A percentile compares a stretch with the other conserved stretches of the same genome.
Evolutionary conservation across 2,329 filamentous ascomycete species (phyloP).

Genomic region (Aspergillus fumigatus): DNA sequence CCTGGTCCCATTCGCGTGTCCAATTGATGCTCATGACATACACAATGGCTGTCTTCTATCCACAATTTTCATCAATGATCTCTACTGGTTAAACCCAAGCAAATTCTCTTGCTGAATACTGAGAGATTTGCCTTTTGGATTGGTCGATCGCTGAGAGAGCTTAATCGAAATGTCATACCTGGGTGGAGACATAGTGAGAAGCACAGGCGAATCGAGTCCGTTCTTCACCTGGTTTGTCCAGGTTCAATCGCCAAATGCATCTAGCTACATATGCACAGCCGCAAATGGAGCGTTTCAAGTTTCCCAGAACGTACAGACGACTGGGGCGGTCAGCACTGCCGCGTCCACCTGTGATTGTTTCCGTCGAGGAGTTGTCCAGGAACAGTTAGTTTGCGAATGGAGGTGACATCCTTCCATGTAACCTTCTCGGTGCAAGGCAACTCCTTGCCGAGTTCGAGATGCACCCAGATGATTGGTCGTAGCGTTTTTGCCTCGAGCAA

Average conservation of each 20-base stretch:
- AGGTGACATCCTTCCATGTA: slow-evolving; percentile 4
- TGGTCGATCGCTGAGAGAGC: slow-evolving; percentile 4
- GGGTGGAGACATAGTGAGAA: neutral
- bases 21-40: neutral
- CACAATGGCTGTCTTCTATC: neutral
- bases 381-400: slow-evolving; percentile 2
- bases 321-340: neutral
- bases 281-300: slow-evolving; percentile 2
- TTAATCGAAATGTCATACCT: slow-evolving; percentile 1
- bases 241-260: neutral
- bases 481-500: neutral
- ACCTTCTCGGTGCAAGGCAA: neutral
- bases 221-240: neutral
- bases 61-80: neutral
- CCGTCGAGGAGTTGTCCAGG: neutral
- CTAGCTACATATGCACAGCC: slow-evolving; percentile 7
- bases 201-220: slow-evolving; percentile 1
- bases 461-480: neutral
- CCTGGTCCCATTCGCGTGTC: neutral
- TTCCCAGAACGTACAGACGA: neutral
- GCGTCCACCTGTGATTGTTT: neutral
- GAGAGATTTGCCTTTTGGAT: slow-evolving; percentile 1
- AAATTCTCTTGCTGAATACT: neutral
- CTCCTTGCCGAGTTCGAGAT: neutral
- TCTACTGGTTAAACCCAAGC: neutral